Percentiles rank a stretch among this genome's conserved stretches.
These are phyloP conservation scores for Prunus yedoensis DNA, from an alignment of 331 rosid genomes.

Conservation along the genomic window DNA sequence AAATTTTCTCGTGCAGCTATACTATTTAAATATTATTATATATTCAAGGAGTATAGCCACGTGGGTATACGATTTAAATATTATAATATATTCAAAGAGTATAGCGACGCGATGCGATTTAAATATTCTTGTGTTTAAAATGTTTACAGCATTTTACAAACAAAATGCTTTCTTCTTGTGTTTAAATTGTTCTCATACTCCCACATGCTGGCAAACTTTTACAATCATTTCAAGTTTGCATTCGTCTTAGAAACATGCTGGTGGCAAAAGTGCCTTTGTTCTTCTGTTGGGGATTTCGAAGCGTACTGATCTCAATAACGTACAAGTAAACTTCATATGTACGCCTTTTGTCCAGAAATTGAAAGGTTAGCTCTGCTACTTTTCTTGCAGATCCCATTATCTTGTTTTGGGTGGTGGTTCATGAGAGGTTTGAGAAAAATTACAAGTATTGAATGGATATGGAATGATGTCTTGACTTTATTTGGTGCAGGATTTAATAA, in stretches of 20 bases:
- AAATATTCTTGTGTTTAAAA: not conserved
- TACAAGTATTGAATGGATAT: not conserved
- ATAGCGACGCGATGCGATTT: too few relatives aligned
- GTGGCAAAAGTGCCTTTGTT: not conserved
- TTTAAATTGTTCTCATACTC: not conserved
- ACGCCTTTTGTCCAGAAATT: not conserved
- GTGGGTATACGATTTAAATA: too few relatives aligned
- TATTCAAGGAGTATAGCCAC: too few relatives aligned
- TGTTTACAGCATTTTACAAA: not conserved
- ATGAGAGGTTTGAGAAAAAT: not conserved
- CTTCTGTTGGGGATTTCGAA: not conserved
- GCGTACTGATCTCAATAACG: not conserved
- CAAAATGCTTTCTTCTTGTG: too few relatives aligned
- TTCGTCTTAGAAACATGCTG: not conserved
- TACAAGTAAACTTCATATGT: not conserved
- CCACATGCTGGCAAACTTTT: not conserved
- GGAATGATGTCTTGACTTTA: not conserved
- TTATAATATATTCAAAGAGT: too few relatives aligned
- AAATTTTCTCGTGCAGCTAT: too few relatives aligned
- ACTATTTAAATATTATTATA: too few relatives aligned
- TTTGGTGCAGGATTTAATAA: not conserved
- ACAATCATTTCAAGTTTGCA: not conserved
- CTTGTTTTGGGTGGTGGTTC: not conserved
- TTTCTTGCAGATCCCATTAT: slow-evolving; percentile 1
- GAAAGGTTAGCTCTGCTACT: not conserved